These are phyloP conservation scores for Trichosporon inkin DNA, from an alignment of 1,284 basidiomycete genomes.

Conservation along the genomic window DNA sequence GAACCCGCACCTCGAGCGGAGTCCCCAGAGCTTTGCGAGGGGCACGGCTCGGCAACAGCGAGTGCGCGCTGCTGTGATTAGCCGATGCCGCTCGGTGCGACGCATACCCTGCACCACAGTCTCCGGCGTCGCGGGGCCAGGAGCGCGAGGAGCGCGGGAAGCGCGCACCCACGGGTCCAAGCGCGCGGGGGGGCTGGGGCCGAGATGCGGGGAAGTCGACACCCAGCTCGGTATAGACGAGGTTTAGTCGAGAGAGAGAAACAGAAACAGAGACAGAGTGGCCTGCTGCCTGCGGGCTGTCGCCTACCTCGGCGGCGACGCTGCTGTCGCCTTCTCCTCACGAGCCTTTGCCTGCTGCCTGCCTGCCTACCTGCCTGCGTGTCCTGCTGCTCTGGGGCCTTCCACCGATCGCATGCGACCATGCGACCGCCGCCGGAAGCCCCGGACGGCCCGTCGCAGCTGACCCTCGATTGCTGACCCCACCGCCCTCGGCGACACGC, in stretches of 20 bases:
- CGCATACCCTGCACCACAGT: background rate
- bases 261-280: too few species aligned
- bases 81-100: conserved; percentile 6
- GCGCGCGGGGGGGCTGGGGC: background rate
- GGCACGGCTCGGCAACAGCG: background rate
- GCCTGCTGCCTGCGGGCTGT: background rate
- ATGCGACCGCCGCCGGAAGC: too few species aligned
- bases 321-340: background rate
- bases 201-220: conserved; percentile 1
- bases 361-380: too few species aligned
- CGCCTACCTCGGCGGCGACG: background rate
- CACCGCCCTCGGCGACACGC: too few species aligned
- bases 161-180: background rate
- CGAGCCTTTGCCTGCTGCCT: too few species aligned
- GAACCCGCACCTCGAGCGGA: background rate
- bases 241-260: conserved; percentile 1
- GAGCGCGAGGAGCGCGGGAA: too few species aligned
- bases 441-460: too few species aligned
- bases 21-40: background rate
- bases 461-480: too few species aligned
- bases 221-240: conserved; percentile 1
- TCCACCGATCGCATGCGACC: too few species aligned
- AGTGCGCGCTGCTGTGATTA: background rate
- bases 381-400: too few species aligned
- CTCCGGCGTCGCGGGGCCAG: background rate